These are phyloP conservation scores for Lolium rigidum DNA, from an alignment of 176 grass and related monocot genomes.

Conservation along the genomic window DNA sequence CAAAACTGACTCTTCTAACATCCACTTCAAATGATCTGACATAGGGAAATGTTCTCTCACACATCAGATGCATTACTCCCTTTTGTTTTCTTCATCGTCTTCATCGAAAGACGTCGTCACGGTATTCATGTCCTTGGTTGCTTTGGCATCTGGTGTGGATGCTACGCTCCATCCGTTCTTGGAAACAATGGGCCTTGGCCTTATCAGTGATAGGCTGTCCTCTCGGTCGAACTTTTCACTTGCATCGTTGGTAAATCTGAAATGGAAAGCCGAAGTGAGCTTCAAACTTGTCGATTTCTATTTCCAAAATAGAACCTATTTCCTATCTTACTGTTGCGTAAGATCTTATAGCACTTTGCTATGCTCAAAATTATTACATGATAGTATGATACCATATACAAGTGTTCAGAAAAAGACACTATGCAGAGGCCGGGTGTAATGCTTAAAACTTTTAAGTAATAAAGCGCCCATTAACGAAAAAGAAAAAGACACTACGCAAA, in stretches of 20 bases:
- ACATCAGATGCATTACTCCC: conserved; percentile 52
- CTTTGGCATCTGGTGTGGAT: conserved; percentile 59
- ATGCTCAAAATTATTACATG: neutral
- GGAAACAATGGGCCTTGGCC: conserved; percentile 70
- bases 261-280: conserved; percentile 29
- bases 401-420: neutral
- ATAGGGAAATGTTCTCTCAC: neutral
- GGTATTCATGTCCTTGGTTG: conserved; percentile 33
- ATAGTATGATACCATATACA: neutral
- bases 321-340: neutral
- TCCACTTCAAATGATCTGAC: conserved; percentile 23
- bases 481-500: conserved; percentile 5
- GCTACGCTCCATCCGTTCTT: conserved; percentile 63
- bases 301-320: neutral
- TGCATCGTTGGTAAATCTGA: conserved; percentile 77
- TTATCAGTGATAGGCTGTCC: conserved; percentile 85
- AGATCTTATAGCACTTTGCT: conserved; percentile 12
- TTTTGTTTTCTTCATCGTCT: conserved; percentile 91
- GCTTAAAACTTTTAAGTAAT: too few relatives aligned
- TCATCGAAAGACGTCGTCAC: conserved; percentile 46
- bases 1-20: conserved; percentile 38
- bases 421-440: too few relatives aligned
- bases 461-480: too few relatives aligned
- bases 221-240: conserved; percentile 83
- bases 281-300: conserved; percentile 30